Evolutionary conservation across 1,284 basidiomycete genomes (phyloP), one percentile per base, ranked within the genome.

Genomic region (Sporisorium scitamineum): DNA sequence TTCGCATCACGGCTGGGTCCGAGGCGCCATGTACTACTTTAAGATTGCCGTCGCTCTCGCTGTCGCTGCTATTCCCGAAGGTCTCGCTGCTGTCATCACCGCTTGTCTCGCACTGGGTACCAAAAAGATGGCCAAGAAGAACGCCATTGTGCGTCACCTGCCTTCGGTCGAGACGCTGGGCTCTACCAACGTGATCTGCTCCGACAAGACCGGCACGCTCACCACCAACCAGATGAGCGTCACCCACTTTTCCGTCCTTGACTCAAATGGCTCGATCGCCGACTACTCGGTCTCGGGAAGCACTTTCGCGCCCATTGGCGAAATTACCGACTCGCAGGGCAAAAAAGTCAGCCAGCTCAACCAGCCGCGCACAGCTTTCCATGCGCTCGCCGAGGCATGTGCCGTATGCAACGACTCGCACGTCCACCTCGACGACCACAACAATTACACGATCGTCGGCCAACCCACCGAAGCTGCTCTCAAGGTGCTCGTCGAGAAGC

Each of bases 391-490:
- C 26, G 75, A 84, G 52, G 72, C 83, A 14, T 80, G 76, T 39
- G 78, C 84, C 27, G 62, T 85, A 54, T 85, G 84, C 78, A 85
- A 84, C 70, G 84, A 85, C 52, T 71, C 81, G 8, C 68, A 75
- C 44, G 71, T 85, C 41, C 52, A 70, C 13, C 54, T 81, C 45
- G 76, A 81, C 51, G 93, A 95, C 48, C 94, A 93, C 85, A 88
- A 89, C 48, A 82, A 88, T 1, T 97, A 97, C 86, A 86, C 88
- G 61, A 95, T 94, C 80, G 90, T 99, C 45, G 96, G 96, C 24
- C 95, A 99, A 87, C 96, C 97, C 9, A 99, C 97, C 2, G 96
- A 85, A 66, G 83, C 83, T 3, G 83, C 83, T 9, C 74, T 85
- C 47, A 81, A 82, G 54, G 81, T 82, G 42, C 90, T 99, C 6